Conservation (phyloP, 495 filamentous ascomycete species). For the Cercophora sp. region DNA sequence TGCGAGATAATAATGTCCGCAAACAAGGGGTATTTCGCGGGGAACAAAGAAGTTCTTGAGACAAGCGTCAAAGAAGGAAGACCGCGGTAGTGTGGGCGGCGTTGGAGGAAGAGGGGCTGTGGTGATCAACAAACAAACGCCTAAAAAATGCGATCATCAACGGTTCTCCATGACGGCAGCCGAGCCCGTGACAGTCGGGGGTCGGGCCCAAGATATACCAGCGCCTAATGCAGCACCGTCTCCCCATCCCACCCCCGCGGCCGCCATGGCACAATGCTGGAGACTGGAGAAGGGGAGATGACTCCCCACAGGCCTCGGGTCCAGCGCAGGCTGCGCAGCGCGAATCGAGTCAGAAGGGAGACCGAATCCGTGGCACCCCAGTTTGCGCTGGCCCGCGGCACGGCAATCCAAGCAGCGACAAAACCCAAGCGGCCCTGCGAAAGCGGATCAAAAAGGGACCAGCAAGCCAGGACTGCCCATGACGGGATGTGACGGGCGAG, state of each 20-base stretch:
- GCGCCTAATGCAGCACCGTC: background rate
- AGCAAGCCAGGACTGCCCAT: too few relatives aligned
- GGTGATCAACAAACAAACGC: slow-evolving; percentile 6
- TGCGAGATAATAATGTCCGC: background rate
- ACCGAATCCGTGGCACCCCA: background rate
- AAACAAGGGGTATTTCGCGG: background rate
- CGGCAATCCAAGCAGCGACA: background rate
- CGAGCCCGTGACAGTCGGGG: background rate
- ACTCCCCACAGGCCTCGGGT: background rate
- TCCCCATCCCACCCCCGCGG: background rate
- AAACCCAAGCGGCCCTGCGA: background rate
- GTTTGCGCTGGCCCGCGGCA: background rate
- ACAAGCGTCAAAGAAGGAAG: background rate
- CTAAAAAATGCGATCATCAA: background rate
- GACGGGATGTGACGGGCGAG: slow-evolving; percentile 23
- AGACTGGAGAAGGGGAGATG: background rate
- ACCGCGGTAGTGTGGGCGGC: background rate
- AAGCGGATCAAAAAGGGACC: too few relatives aligned
- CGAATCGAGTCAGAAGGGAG: slow-evolving; percentile 7
- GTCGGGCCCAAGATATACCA: background rate
- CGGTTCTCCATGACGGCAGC: slow-evolving; percentile 9
- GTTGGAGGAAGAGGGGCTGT: background rate
- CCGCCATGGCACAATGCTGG: background rate
- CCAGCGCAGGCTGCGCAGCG: background rate
- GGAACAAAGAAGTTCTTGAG: background rate